phyloP scores from a whole-genome alignment of 805 yeast species.

The Candida khao-thaluensis region DNA sequence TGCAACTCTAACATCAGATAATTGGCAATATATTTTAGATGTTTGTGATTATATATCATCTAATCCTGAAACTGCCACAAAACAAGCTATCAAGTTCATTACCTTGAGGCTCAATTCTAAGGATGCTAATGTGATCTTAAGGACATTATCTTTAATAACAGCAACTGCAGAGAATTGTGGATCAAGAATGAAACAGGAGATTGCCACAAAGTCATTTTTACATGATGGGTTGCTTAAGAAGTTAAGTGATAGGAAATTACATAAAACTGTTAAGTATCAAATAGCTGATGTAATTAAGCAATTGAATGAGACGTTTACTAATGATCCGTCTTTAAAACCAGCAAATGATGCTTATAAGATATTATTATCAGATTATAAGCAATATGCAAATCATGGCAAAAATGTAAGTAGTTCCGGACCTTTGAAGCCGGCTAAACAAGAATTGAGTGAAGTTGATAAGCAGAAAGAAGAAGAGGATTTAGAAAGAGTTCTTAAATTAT shows the following conservation, averaged over 20 bases:
- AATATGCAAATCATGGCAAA: slow-evolving; percentile 20
- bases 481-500: slow-evolving; percentile 69
- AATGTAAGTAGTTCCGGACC: slow-evolving; percentile 34
- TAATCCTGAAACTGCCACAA: slow-evolving; percentile 39
- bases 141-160: slow-evolving; percentile 35
- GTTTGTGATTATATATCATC: slow-evolving; percentile 39
- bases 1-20: slow-evolving; percentile 39
- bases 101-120: slow-evolving; percentile 24
- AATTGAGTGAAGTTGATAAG: slow-evolving; percentile 45
- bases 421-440: slow-evolving; percentile 56
- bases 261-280: slow-evolving; percentile 62
- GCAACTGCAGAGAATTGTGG: slow-evolving; percentile 47
- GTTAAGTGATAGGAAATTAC: slow-evolving; percentile 57
- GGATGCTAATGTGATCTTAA: slow-evolving; percentile 42
- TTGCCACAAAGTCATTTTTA: slow-evolving; percentile 37
- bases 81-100: slow-evolving; percentile 28
- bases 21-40: slow-evolving; percentile 45
- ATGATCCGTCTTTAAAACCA: slow-evolving; percentile 74
- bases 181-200: slow-evolving; percentile 43
- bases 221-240: slow-evolving; percentile 34
- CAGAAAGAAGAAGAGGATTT: slow-evolving; percentile 70
- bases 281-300: slow-evolving; percentile 69
- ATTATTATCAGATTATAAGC: slow-evolving; percentile 41
- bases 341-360: slow-evolving; percentile 60
- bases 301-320: slow-evolving; percentile 59